phyloP scores from a whole-genome alignment of 129 eudicot species.

The Cynara cardunculus region DNA sequence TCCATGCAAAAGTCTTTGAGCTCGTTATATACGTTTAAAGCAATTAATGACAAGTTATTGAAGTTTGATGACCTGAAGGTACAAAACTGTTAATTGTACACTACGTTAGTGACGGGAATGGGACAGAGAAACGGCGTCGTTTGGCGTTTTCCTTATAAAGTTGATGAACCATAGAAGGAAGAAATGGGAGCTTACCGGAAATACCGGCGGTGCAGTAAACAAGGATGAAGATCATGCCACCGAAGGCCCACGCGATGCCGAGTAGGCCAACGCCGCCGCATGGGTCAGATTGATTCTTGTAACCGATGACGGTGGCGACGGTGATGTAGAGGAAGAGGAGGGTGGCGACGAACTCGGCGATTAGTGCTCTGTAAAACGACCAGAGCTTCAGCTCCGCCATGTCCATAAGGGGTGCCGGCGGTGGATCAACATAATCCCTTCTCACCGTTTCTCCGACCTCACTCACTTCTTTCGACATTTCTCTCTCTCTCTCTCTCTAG shows the following conservation, averaged over 20 bases:
- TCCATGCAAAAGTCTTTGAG: not conserved
- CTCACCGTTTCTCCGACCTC: slow-evolving; percentile 50
- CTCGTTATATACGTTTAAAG: not conserved
- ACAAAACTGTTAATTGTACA: not conserved
- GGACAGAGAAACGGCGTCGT: not conserved
- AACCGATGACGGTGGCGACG: slow-evolving; percentile 44
- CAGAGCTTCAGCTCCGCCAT: slow-evolving; percentile 39
- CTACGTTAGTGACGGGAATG: not conserved
- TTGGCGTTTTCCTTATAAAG: not conserved
- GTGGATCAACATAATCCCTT: slow-evolving; percentile 41
- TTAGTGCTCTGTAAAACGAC: slow-evolving; percentile 39
- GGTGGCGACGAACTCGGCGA: slow-evolving; percentile 40
- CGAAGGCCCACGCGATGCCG: slow-evolving; percentile 52
- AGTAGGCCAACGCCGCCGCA: slow-evolving; percentile 46
- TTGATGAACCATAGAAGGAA: not conserved
- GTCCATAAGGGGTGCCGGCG: slow-evolving; percentile 42
- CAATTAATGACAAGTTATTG: no score
- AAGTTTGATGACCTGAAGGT: no score
- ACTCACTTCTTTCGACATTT: slow-evolving; percentile 72
- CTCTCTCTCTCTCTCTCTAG: slow-evolving; percentile 33
- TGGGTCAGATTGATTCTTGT: slow-evolving; percentile 33
- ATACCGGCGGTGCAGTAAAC: slow-evolving; percentile 52
- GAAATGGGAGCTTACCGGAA: slow-evolving; percentile 28
- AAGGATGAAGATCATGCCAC: slow-evolving; percentile 49
- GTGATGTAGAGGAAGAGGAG: slow-evolving; percentile 37